Conservation (phyloP, 805 yeast species). For the Schwanniomyces pseudopolymorphus region DNA sequence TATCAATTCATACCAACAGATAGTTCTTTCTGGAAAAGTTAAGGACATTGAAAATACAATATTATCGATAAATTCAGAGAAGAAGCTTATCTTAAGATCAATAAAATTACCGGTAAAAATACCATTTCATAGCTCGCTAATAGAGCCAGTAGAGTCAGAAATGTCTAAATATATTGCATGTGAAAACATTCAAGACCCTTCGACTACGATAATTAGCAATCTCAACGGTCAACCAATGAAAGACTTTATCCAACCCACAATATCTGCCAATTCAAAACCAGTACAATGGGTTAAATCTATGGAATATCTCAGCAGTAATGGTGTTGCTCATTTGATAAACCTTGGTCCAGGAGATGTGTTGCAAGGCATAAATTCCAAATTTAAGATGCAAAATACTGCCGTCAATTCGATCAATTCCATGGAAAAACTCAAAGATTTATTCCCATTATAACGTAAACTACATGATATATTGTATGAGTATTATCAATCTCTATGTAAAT, state of each 20-base stretch:
- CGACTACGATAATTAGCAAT: conserved; percentile 39
- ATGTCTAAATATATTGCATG: conserved; percentile 10
- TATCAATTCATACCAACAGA: conserved; percentile 42
- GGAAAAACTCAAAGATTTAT: background rate
- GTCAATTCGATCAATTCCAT: conserved; percentile 8
- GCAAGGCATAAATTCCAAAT: conserved; percentile 20
- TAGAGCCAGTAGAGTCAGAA: conserved; percentile 32
- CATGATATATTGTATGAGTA: background rate
- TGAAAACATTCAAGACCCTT: background rate
- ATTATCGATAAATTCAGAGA: conserved; percentile 11
- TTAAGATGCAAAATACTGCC: conserved; percentile 8
- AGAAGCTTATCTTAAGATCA: conserved; percentile 21
- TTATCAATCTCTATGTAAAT: background rate
- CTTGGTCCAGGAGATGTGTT: conserved; percentile 42
- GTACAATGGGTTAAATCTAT: conserved; percentile 44
- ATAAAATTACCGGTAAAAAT: conserved; percentile 43
- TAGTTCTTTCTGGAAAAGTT: conserved; percentile 45
- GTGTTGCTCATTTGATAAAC: conserved; percentile 22
- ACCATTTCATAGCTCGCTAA: conserved; percentile 49
- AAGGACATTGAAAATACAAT: conserved; percentile 23
- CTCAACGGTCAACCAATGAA: conserved; percentile 25
- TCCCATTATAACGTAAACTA: background rate
- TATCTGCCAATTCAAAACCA: conserved; percentile 42
- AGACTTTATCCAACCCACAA: conserved; percentile 28
- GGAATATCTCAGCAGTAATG: conserved; percentile 14